A percentile compares a stretch with the other conserved stretches of the same genome.
Evolutionary conservation across 257 asterid genomes (phyloP).

Genomic region (Echium plantagineum): DNA sequence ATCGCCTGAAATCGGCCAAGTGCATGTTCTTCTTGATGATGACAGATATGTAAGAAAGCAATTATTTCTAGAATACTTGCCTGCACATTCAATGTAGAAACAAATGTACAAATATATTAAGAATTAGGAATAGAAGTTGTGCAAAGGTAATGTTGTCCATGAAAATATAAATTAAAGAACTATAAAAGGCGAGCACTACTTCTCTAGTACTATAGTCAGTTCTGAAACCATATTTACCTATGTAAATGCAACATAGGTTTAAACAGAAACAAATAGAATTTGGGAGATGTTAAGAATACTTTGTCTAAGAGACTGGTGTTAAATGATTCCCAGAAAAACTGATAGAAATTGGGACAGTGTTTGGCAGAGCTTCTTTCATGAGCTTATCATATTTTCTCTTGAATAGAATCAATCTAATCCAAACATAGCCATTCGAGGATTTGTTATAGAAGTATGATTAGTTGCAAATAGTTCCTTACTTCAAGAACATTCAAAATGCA

Average conservation of each 20-base stretch:
- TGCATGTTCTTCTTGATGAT: slow-evolving; percentile 15
- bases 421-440: no score
- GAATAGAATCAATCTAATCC: no score
- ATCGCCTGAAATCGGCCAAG: slow-evolving; percentile 17
- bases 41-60: slow-evolving; percentile 14
- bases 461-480: no score
- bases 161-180: not conserved
- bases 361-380: no score
- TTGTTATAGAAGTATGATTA: no score
- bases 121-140: not conserved
- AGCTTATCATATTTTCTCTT: no score
- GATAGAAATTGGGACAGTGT: no score
- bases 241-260: not conserved
- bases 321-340: no score
- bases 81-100: slow-evolving; percentile 21
- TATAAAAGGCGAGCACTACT: not conserved
- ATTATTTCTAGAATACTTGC: slow-evolving; percentile 14
- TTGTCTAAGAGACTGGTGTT: not conserved
- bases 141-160: not conserved
- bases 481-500: no score
- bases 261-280: not conserved
- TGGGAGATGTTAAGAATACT: not conserved
- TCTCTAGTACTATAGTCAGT: not conserved
- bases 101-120: slow-evolving; percentile 1
- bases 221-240: not conserved